These are phyloP conservation scores for Acrodontium crateriforme DNA, from an alignment of 2,329 filamentous ascomycete genomes.

Conservation along the genomic window DNA sequence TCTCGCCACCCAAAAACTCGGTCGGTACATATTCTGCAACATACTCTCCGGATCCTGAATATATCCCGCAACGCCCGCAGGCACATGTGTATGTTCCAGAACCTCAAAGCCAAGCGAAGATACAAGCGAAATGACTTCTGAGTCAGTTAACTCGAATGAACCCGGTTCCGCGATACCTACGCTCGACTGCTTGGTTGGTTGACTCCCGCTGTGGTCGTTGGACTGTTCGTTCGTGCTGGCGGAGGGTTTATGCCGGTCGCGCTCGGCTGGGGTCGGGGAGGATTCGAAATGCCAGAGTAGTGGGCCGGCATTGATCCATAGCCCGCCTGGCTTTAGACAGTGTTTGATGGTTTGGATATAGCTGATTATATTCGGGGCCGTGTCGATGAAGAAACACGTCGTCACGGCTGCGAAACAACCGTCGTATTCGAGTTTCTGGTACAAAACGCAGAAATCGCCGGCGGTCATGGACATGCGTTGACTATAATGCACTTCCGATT, in stretches of 20 bases:
- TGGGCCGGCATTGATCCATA: slow-evolving; percentile 83
- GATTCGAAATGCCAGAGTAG: slow-evolving; percentile 93
- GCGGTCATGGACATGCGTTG: slow-evolving; percentile 86
- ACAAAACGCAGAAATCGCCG: slow-evolving; percentile 83
- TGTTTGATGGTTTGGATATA: slow-evolving; percentile 75
- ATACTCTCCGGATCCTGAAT: slow-evolving; percentile 77
- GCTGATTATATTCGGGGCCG: slow-evolving; percentile 78
- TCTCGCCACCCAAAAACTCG: slow-evolving; percentile 72
- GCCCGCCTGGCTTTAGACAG: slow-evolving; percentile 62
- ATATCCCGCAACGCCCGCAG: slow-evolving; percentile 59
- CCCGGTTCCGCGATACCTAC: slow-evolving; percentile 65
- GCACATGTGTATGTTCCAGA: slow-evolving; percentile 32
- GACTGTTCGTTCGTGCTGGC: background rate
- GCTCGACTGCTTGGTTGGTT: background rate
- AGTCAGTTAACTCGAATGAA: slow-evolving; percentile 76
- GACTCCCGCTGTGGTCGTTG: background rate
- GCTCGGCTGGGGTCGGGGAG: slow-evolving; percentile 39
- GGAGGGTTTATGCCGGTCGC: slow-evolving; percentile 21
- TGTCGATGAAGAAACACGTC: slow-evolving; percentile 93
- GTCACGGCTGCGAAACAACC: slow-evolving; percentile 66
- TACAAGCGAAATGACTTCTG: slow-evolving; percentile 71
- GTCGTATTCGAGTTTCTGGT: slow-evolving; percentile 49
- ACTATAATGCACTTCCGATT: slow-evolving; percentile 22
- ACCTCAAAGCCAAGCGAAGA: slow-evolving; percentile 63
- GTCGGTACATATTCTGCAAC: slow-evolving; percentile 68